Evolutionary conservation across 2,329 filamentous ascomycete genomes (phyloP), one percentile per base, ranked within the genome.

Genomic region (Alternaria solani): DNA sequence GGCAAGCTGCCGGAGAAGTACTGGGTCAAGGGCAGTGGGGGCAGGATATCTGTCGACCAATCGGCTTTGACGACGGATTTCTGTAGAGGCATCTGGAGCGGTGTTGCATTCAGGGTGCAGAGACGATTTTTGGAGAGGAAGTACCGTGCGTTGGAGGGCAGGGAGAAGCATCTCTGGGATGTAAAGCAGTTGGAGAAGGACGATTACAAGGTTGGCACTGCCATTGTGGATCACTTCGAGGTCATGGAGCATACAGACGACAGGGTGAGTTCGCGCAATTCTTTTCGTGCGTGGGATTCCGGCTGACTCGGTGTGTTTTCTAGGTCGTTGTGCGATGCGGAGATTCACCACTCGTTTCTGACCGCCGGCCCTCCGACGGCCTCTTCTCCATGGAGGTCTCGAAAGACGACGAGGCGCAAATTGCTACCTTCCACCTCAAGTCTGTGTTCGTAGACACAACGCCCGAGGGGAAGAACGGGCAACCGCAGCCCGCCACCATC

Each of bases 151-250:
- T 42, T 79, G 51, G 64, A 68, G 16, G 76, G 76, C 0, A 47
- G 77, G 47, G 71, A 76, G 34, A 61, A 62, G 1, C 63, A 76
- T 38, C 65, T 80, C 1, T 80, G 78, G 78, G 74, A 75, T 42
- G 70, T 73, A 54, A 69, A 71, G 53, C 67, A 79, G 47, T 57
- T 80, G 55, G 71, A 64, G 30, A 66, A 64, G 58, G 73, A 67
- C 20, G 71, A 70, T 18, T 80, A 80, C 60, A 28, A 56, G 9
- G 71, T 79, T 3, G 77, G 78, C 4, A 78, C 76, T 3, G 69
- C 64, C 36, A 78, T 80, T 64, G 74, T 71, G 28, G 78, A 80
- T 68, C 78, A 80, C 63, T 80, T 80, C 44, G 78, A 80, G 70
- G 78, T 80, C n/a, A 60, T 80, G 39, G 72, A 78, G 26, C 72